These are phyloP conservation scores for Salix viminalis DNA, from an alignment of 345 rosid genomes.

Conservation along the genomic window DNA sequence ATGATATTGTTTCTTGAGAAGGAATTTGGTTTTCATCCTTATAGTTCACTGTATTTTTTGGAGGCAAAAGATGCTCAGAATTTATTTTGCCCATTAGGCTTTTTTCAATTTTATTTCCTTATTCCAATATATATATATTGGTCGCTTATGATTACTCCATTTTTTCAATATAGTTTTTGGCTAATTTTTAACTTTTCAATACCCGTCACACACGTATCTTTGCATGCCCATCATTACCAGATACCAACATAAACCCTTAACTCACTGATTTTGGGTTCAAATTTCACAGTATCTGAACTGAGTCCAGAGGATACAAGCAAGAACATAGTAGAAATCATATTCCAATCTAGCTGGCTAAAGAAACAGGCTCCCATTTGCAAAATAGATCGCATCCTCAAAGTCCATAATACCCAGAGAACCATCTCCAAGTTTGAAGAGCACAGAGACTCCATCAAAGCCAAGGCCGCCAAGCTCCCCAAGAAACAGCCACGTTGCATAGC, in stretches of 20 bases:
- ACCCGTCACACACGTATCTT: background rate
- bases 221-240: background rate
- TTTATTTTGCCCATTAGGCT: background rate
- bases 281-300: slow-evolving; percentile 56
- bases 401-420: slow-evolving; percentile 63
- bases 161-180: background rate
- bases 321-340: slow-evolving; percentile 85
- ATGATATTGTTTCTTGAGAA: background rate
- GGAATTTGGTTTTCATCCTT: background rate
- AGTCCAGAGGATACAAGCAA: slow-evolving; percentile 72
- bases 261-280: background rate
- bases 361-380: slow-evolving; percentile 57
- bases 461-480: slow-evolving; percentile 48
- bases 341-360: slow-evolving; percentile 85
- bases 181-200: background rate
- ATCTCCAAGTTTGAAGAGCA: slow-evolving; percentile 66
- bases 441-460: slow-evolving; percentile 66
- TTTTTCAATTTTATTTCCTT: background rate
- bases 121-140: background rate
- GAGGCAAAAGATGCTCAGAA: background rate
- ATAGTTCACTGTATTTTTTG: background rate
- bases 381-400: slow-evolving; percentile 69
- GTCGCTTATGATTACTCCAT: background rate
- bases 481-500: slow-evolving; percentile 79
- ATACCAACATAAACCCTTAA: background rate